Conservation (phyloP, 176 grass and related monocot species). For the Oryza meyeriana region DNA sequence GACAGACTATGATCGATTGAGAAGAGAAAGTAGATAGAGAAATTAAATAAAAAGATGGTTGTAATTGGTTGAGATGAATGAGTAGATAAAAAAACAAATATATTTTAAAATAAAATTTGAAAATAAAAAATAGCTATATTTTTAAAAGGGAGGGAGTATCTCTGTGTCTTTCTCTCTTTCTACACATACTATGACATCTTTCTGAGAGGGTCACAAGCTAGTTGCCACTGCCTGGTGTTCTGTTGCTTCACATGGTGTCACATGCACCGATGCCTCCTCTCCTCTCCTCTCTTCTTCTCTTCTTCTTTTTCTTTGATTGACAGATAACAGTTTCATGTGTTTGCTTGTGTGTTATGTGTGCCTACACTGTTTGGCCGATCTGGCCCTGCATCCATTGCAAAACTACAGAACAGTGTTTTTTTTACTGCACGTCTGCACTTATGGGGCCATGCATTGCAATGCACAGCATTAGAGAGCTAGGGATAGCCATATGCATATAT, state of each 20-base stretch:
- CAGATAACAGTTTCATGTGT: constrained; percentile 36
- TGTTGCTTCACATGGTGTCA: constrained; percentile 70
- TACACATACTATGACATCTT: neutral
- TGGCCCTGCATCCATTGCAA: constrained; percentile 28
- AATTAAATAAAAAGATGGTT: too few relatives aligned
- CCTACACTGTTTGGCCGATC: constrained; percentile 35
- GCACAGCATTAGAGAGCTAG: constrained; percentile 5
- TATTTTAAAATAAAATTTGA: too few relatives aligned
- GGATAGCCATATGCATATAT: neutral
- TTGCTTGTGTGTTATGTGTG: constrained; percentile 3
- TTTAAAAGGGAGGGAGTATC: too few relatives aligned
- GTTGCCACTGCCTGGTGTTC: constrained; percentile 39
- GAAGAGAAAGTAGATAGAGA: too few relatives aligned
- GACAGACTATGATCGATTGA: too few relatives aligned
- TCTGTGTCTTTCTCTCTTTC: neutral
- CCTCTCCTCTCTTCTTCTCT: neutral
- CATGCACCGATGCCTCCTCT: constrained; percentile 31
- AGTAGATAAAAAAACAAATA: too few relatives aligned
- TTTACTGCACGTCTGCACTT: constrained; percentile 25
- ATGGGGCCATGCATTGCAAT: neutral
- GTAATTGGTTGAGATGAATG: too few relatives aligned
- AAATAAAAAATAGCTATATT: too few relatives aligned
- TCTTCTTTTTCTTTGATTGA: neutral
- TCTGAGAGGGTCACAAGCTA: constrained; percentile 39
- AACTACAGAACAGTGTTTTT: neutral